Conservation (phyloP, 2,329 filamentous ascomycete species). For the Periconia digitata region DNA sequence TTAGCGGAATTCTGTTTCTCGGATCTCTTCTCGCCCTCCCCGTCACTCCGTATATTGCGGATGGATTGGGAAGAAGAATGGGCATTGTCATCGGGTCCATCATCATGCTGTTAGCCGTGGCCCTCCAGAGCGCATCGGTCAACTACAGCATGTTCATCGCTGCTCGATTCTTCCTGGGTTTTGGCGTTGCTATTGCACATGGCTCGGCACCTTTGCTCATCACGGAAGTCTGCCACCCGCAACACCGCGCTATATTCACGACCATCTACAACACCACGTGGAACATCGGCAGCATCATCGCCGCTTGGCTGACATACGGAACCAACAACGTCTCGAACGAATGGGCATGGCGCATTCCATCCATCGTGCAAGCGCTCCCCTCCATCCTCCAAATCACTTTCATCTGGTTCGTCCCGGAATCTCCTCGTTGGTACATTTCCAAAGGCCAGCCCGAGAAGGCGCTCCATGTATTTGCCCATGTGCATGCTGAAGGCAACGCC, state of each 20-base stretch:
- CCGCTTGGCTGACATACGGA: constrained; percentile 50
- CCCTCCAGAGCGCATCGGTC: constrained; percentile 25
- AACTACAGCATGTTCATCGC: constrained; percentile 33
- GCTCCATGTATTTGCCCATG: constrained; percentile 58
- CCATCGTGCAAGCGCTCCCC: constrained; percentile 53
- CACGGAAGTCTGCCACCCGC: constrained; percentile 48
- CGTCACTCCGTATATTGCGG: constrained; percentile 26
- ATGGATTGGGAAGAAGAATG: constrained; percentile 27
- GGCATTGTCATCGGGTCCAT: constrained; percentile 29
- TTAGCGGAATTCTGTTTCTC: constrained; percentile 27
- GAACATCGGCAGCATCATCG: constrained; percentile 59
- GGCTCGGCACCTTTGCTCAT: constrained; percentile 37
- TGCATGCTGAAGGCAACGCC: constrained; percentile 62
- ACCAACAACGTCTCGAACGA: constrained; percentile 40
- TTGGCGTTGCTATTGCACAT: constrained; percentile 28
- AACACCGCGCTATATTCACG: constrained; percentile 28
- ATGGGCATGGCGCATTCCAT: constrained; percentile 57
- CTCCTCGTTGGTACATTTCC: constrained; percentile 63
- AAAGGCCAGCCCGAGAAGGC: constrained; percentile 64
- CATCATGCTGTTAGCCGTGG: constrained; percentile 31
- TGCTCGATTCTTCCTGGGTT: constrained; percentile 28
- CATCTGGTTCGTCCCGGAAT: constrained; percentile 55
- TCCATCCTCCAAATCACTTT: constrained; percentile 45
- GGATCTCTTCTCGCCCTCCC: constrained; percentile 26
- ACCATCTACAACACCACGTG: constrained; percentile 44